phyloP scores from a whole-genome alignment of 1,284 basidiomycete species.

The Sporisorium sorghi region DNA sequence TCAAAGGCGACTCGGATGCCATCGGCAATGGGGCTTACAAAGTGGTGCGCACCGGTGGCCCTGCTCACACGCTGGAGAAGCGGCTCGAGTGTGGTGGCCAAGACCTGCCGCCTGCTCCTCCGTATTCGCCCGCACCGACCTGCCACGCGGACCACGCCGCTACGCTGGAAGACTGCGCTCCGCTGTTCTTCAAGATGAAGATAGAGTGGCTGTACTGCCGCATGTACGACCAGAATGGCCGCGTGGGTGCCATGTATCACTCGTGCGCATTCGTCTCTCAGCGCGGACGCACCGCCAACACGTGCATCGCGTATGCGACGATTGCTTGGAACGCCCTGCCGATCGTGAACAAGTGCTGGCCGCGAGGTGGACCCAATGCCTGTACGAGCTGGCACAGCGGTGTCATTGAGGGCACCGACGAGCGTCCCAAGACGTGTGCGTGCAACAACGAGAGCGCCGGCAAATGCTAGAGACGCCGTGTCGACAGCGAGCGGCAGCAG shows the following conservation, averaged over 20 bases:
- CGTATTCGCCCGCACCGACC: neutral
- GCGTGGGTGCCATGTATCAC: neutral
- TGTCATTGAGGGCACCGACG: slow-evolving; percentile 1
- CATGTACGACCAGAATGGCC: neutral
- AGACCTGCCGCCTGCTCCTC: neutral
- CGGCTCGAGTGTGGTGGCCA: neutral
- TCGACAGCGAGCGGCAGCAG: neutral
- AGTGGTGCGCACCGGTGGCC: neutral
- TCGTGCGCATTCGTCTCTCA: slow-evolving; percentile 1
- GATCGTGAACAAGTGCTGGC: neutral
- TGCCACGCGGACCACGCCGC: slow-evolving; percentile 2
- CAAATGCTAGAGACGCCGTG: slow-evolving; percentile 1
- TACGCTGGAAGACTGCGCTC: slow-evolving; percentile 1
- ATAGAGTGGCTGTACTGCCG: neutral
- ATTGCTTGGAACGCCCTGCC: neutral
- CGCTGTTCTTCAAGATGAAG: neutral
- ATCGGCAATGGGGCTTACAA: neutral
- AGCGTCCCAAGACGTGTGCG: neutral
- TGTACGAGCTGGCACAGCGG: slow-evolving; percentile 2
- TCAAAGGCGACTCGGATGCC: neutral
- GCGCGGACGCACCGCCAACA: neutral
- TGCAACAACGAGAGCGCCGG: slow-evolving; percentile 4
- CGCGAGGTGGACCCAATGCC: neutral
- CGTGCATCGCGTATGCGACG: neutral
- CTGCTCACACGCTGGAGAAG: neutral